phyloP scores from a whole-genome alignment of 306 rosid species.

The Cotoneaster glaucophyllus region DNA sequence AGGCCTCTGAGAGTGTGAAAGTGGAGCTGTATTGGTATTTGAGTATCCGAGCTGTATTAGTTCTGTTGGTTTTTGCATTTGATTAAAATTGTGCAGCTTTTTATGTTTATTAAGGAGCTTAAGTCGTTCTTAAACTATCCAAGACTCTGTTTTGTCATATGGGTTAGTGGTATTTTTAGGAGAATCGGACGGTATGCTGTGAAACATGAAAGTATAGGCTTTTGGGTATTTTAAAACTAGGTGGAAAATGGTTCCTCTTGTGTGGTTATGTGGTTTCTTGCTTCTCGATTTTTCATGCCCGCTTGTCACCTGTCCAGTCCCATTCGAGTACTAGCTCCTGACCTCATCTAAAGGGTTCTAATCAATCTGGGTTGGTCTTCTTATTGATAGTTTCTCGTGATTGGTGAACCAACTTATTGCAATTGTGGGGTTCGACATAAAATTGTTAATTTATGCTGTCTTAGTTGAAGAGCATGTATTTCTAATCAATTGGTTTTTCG shows the following conservation, averaged over 20 bases:
- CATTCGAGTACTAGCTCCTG: background rate
- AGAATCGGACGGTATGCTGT: background rate
- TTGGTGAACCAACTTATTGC: background rate
- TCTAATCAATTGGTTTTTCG: slow-evolving; percentile 3
- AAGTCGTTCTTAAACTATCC: background rate
- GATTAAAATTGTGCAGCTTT: background rate
- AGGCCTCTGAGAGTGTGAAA: background rate
- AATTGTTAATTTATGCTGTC: background rate
- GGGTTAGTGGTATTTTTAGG: background rate
- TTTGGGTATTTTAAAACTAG: background rate
- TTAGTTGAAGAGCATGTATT: background rate
- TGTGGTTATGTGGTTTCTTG: background rate
- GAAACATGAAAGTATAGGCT: background rate
- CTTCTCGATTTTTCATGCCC: background rate
- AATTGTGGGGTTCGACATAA: background rate
- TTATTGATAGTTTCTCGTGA: background rate
- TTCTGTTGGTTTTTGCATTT: background rate
- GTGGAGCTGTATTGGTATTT: background rate
- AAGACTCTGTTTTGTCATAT: background rate
- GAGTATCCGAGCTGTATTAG: background rate
- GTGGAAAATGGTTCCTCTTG: background rate
- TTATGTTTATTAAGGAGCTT: background rate
- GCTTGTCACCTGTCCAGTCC: background rate
- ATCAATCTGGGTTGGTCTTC: background rate
- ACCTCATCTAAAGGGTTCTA: background rate